Conservation (phyloP, 768 basidiomycete genomes). For the Lactarius pseudohatsudake region DNA sequence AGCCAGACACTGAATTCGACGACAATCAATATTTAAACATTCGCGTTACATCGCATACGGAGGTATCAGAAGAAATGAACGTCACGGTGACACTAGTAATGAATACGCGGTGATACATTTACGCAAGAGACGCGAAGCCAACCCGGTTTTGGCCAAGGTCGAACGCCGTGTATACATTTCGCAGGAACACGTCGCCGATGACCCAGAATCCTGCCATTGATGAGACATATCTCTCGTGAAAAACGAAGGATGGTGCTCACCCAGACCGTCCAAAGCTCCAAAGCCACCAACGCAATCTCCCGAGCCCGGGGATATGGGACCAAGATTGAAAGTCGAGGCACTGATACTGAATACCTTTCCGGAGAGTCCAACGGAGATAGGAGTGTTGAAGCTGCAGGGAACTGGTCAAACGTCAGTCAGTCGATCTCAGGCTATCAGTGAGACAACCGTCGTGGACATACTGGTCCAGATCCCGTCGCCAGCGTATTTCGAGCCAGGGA, state of each 20-base stretch:
- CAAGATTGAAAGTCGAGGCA: background rate
- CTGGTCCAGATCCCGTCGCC: background rate
- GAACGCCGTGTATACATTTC: background rate
- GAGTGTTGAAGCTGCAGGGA: background rate
- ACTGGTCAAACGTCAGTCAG: background rate
- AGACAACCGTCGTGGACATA: background rate
- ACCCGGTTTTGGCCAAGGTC: background rate
- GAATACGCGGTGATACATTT: too few relatives aligned
- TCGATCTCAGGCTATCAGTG: background rate
- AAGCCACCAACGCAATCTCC: background rate
- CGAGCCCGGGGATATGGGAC: background rate
- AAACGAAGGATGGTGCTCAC: background rate
- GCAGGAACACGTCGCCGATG: background rate
- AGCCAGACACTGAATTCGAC: background rate
- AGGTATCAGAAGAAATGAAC: background rate
- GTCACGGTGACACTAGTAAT: background rate
- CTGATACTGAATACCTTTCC: background rate
- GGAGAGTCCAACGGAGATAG: background rate
- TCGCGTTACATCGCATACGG: background rate
- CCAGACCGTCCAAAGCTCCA: accelerated
- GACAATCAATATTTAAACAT: background rate
- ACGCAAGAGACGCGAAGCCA: background rate
- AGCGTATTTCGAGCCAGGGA: background rate
- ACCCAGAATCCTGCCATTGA: background rate
- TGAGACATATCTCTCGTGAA: background rate